Evolutionary conservation across 805 yeast genomes (phyloP), one percentile per base, ranked within the genome.

Genomic region (Blastobotrys americana): DNA sequence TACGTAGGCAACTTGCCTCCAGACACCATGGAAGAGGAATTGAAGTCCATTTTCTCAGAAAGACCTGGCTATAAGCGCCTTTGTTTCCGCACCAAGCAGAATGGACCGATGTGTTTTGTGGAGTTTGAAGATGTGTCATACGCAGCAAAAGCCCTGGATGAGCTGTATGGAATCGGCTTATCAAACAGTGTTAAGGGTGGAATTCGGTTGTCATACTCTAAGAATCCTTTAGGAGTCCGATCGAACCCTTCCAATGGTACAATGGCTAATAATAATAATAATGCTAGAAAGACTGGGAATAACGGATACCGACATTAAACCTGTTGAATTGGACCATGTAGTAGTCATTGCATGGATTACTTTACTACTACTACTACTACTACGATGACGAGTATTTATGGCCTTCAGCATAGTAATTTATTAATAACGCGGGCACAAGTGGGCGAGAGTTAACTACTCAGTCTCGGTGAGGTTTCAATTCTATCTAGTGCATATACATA

Each of bases 41-140:
- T 93, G 51, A 78, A 96, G 54, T 80, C 85, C 34, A 67, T 93
- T 51, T 93, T 93, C 61, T 76, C 93, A 33, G 82, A 85, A 5
- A 96, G 90, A 58, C 79, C 82, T 48, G 98, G 98, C 2, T 93
- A 93, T 70, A 82, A 95, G 61, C 72, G 98, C 44, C 73, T 93
- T 42, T 84, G 95, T 16, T 93, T 93, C 71, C 76, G 96, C 55
- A 89, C 94, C 15, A 87, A 88, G 65, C 73, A 72, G 41, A 74
- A 72, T 54, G 97, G 98, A 3, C 98, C 98, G 44, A 93, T 93
- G 97, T 93, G 98, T 65, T 93, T 93, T 72, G 98, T 93, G 44
- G 98, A 93, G 69, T 93, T 93, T 68, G 98, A 93, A 56, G 97
- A 90, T 63, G 95, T 93, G 42, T 81, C 84, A 2, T 83, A 78